These are phyloP conservation scores for Solanum chiquidenum DNA, from an alignment of 257 asterid genomes.

Conservation along the genomic window DNA sequence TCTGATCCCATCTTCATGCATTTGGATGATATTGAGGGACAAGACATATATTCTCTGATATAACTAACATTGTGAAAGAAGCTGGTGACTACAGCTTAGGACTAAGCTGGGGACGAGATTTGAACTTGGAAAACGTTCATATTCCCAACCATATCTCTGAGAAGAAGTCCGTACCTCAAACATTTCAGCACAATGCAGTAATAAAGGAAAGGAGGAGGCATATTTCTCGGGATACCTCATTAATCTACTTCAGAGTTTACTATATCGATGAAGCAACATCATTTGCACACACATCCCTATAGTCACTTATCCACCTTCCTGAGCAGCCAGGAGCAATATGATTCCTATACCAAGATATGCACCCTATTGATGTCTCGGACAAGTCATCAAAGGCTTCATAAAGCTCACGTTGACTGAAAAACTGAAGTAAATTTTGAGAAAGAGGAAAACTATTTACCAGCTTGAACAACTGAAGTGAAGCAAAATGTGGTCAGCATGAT, in stretches of 20 bases:
- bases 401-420: neutral
- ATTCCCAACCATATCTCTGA: neutral
- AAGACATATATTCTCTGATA: neutral
- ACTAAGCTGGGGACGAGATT: neutral
- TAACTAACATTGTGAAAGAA: neutral
- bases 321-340: neutral
- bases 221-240: neutral
- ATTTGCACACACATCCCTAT: neutral
- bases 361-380: neutral
- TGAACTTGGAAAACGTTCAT: neutral
- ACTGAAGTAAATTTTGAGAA: neutral
- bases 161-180: neutral
- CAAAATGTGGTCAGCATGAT: neutral
- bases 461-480: neutral
- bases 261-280: neutral
- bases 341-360: neutral
- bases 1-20: neutral
- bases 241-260: neutral
- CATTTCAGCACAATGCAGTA: neutral
- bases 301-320: neutral
- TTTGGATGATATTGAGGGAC: neutral
- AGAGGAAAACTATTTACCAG: neutral
- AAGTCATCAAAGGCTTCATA: neutral
- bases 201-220: neutral
- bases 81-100: neutral